A percentile compares a stretch with the other conserved stretches of the same genome.
phyloP scores from a whole-genome alignment of 208 protist genomes.

The Leptomonas seymouri region DNA sequence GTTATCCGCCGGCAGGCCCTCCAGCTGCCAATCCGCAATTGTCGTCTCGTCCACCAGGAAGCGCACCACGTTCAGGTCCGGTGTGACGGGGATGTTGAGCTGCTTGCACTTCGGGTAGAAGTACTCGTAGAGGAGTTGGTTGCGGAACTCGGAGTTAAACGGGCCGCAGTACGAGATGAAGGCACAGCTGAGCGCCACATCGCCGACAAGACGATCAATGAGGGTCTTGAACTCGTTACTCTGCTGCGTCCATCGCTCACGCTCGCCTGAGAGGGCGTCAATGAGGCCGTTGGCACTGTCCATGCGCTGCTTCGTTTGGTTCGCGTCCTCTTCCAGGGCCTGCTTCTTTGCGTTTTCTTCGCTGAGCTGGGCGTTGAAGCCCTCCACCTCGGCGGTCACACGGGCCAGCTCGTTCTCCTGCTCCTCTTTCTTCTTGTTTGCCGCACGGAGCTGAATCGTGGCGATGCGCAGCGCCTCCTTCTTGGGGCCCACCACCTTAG shows the following conservation, averaged over 20 bases:
- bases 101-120: constrained; percentile 94
- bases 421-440: constrained; percentile 96
- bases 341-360: constrained; percentile 97
- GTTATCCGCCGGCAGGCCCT: constrained; percentile 98
- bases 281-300: constrained; percentile 97
- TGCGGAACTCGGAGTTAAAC: constrained; percentile 98
- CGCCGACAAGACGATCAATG: constrained; percentile 96
- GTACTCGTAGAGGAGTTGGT: constrained; percentile 92
- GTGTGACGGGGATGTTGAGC: constrained; percentile 91
- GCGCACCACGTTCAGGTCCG: constrained; percentile 94
- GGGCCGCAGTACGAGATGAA: constrained; percentile 99
- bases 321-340: constrained; percentile 96
- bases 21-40: constrained; percentile 98
- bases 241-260: constrained; percentile 96
- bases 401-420: constrained; percentile 95
- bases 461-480: constrained; percentile 92
- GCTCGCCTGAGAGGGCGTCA: constrained; percentile 96
- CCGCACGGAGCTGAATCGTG: constrained; percentile 88
- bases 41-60: constrained; percentile 97
- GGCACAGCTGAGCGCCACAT: constrained; percentile 97
- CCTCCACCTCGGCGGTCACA: constrained; percentile 93
- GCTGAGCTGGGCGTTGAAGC: constrained; percentile 93
- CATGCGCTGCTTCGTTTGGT: constrained; percentile 96
- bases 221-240: constrained; percentile 96
- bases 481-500: constrained; percentile 97